Conservation (phyloP, 805 yeast species). For the Candida xiaguanensis region DNA sequence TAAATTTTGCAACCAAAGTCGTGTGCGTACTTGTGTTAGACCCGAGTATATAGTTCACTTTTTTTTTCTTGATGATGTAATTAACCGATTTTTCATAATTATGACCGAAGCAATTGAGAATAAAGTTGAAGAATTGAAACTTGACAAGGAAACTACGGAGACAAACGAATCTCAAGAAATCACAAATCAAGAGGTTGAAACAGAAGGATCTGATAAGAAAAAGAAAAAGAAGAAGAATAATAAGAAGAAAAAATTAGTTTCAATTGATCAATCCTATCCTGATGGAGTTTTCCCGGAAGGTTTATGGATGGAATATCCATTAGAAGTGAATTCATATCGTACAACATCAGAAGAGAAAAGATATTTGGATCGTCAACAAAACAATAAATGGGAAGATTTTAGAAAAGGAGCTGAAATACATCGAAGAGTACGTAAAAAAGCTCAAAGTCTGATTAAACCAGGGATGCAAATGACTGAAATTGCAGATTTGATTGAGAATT, state of each 20-base stretch:
- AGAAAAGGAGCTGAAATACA: conserved; percentile 97
- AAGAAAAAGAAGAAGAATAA: conserved; percentile 46
- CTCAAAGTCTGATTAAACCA: conserved; percentile 71
- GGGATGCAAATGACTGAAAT: conserved; percentile 91
- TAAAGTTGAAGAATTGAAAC: conserved; percentile 11
- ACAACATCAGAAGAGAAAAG: conserved; percentile 85
- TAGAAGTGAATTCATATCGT: conserved; percentile 62
- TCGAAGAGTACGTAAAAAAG: conserved; percentile 80
- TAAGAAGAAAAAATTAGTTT: conserved; percentile 52
- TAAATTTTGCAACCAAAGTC: neutral
- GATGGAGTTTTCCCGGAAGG: conserved; percentile 82
- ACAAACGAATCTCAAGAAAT: conserved; percentile 21
- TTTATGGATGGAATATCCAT: conserved; percentile 75
- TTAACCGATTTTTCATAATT: neutral
- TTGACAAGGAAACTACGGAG: conserved; percentile 6
- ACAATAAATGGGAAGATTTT: conserved; percentile 74
- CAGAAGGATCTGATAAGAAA: conserved; percentile 11
- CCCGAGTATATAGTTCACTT: neutral
- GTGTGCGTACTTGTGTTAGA: neutral
- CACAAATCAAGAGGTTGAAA: conserved; percentile 38
- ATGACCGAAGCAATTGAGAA: conserved; percentile 9
- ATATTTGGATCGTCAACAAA: conserved; percentile 63
- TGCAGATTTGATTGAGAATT: conserved; percentile 84
- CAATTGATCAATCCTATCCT: conserved; percentile 65
- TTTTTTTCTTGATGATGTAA: conserved; percentile 4